Conservation (phyloP, 2,329 filamentous ascomycete genomes). For the Dactylellina cionopaga region DNA sequence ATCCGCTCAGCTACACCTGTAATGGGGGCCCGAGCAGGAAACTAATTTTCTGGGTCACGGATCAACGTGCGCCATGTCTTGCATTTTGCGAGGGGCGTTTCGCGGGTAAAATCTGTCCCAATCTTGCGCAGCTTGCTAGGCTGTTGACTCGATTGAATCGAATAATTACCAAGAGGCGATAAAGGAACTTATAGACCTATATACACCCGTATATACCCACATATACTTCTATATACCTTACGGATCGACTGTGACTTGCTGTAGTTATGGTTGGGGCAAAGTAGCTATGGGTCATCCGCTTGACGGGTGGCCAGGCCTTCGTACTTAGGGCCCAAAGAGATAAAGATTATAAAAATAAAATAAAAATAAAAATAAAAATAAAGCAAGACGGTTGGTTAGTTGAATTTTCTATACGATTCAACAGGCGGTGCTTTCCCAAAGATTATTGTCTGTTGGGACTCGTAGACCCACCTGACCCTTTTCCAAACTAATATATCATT, state of each 20-base stretch:
- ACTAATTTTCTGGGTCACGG: constrained; percentile 52
- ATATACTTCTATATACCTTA: too few relatives aligned
- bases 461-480: constrained; percentile 30
- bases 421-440: background rate
- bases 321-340: background rate
- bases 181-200: background rate
- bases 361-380: background rate
- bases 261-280: constrained; percentile 39
- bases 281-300: constrained; percentile 6
- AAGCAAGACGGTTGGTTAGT: too few relatives aligned
- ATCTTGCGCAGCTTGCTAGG: constrained; percentile 7
- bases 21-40: constrained; percentile 45
- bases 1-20: constrained; percentile 35
- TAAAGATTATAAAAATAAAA: background rate
- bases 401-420: too few relatives aligned
- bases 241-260: constrained; percentile 23
- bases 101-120: constrained; percentile 42
- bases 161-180: constrained; percentile 22
- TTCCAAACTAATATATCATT: too few relatives aligned
- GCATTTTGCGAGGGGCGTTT: constrained; percentile 48
- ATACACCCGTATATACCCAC: too few relatives aligned
- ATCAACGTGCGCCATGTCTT: constrained; percentile 53
- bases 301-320: constrained; percentile 44
- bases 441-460: constrained; percentile 15
- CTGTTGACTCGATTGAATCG: constrained; percentile 20